Percentiles rank a stretch among this genome's conserved stretches.
These are phyloP conservation scores for Pestalotiopsis sp. DNA, from an alignment of 2,329 filamentous ascomycete species.

Conservation along the genomic window DNA sequence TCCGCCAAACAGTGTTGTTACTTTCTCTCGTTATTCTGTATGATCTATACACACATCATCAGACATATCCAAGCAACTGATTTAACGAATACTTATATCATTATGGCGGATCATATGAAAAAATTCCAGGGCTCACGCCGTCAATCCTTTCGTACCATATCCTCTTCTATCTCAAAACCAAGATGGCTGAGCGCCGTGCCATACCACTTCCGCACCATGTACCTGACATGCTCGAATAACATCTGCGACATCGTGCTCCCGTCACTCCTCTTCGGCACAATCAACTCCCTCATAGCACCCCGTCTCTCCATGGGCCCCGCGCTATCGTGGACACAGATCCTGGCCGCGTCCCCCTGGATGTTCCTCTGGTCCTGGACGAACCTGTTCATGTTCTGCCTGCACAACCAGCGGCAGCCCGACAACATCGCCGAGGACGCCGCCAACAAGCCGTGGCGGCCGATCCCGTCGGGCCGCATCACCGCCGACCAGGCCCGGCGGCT, in stretches of 20 bases:
- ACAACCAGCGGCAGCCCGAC: constrained; percentile 15
- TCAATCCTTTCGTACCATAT: background rate
- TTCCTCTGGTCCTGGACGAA: constrained; percentile 13
- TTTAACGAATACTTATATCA: no score
- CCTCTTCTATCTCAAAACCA: background rate
- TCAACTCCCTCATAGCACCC: constrained; percentile 13
- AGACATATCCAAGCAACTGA: no score
- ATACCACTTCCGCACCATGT: constrained; percentile 7
- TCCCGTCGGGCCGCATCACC: constrained; percentile 13
- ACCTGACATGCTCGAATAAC: constrained; percentile 12
- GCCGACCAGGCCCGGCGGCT: constrained; percentile 8
- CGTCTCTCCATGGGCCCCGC: constrained; percentile 10
- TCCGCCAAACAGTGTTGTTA: no score
- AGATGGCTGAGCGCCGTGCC: background rate
- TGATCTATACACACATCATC: no score
- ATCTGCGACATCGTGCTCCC: constrained; percentile 5
- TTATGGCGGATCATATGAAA: no score
- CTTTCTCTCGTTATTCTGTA: no score
- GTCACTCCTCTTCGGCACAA: constrained; percentile 7
- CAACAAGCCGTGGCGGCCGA: constrained; percentile 21
- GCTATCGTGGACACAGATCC: constrained; percentile 3
- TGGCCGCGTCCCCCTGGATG: constrained; percentile 4
- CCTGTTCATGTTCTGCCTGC: constrained; percentile 15
- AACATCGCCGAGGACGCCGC: constrained; percentile 15
- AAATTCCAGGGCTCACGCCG: no score